These are phyloP conservation scores for Linanthus parryae DNA, from an alignment of 148 eudicot genomes.

Conservation along the genomic window DNA sequence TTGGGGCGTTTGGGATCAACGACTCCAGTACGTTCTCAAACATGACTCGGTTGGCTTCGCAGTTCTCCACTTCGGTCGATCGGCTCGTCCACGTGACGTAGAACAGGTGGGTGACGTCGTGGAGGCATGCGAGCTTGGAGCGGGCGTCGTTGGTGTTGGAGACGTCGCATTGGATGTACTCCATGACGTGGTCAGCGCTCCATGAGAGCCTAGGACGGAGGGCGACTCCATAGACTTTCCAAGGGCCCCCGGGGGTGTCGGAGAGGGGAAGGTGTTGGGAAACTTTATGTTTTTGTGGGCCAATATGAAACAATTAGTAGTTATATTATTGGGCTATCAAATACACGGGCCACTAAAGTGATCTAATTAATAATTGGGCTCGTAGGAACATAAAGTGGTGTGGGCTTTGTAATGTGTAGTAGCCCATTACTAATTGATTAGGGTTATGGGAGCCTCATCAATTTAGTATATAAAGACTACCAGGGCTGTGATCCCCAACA, in stretches of 20 bases:
- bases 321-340: too few species aligned
- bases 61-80: slow-evolving; percentile 40
- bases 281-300: too few species aligned
- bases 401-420: too few species aligned
- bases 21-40: slow-evolving; percentile 47
- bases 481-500: too few species aligned
- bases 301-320: too few species aligned
- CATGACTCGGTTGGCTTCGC: slow-evolving; percentile 50
- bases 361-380: too few species aligned
- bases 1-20: slow-evolving; percentile 54
- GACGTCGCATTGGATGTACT: slow-evolving; percentile 63
- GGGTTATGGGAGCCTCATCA: too few species aligned
- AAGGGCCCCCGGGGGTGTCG: slow-evolving; percentile 81
- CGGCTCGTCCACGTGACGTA: slow-evolving; percentile 60
- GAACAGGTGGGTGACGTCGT: slow-evolving; percentile 65
- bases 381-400: too few species aligned
- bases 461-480: too few species aligned
- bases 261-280: slow-evolving; percentile 51
- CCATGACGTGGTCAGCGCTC: slow-evolving; percentile 59
- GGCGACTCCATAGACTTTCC: slow-evolving; percentile 85
- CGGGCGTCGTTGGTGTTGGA: slow-evolving; percentile 34
- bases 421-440: too few species aligned
- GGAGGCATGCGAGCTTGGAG: slow-evolving; percentile 41
- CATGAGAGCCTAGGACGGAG: slow-evolving; percentile 59
- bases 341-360: too few species aligned